Evolutionary conservation across 1,284 basidiomycete genomes (phyloP), one percentile per base, ranked within the genome.

Genomic region (Prillingera fragicola): DNA sequence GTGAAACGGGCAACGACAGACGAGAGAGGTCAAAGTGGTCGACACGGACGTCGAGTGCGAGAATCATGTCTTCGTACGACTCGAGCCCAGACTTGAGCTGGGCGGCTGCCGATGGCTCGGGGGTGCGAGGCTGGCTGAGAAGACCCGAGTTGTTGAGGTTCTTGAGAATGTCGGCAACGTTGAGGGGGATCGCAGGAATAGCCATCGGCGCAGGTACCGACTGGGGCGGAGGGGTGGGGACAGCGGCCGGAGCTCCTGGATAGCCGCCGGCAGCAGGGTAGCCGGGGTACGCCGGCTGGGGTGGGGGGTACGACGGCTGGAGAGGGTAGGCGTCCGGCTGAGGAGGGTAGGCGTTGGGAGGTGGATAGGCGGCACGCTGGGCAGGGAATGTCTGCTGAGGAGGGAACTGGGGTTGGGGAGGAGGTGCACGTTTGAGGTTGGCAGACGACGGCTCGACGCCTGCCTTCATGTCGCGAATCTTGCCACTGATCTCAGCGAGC

Each of bases 61-160:
- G 72, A 10, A 96, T 78, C 23, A 77, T 74, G 46, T 80, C 78
- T 54, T 86, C 78, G 66, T 95, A 92, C 15, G 76, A 75, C 28
- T 82, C 80, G 49, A 77, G 68, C 27, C 71, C 75, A 23, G 75
- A 63, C 54, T 74, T 47, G 3, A 49, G 32, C 46, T 48, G 6
- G 41, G 41, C 12, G 19, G 71, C 72, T 41, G 73, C 73, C 9
- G 63, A 67, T 4, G 74, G 72, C 5, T 76, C 70, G 5, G 69
- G 67, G 12, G 67, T 67, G 43, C 75, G 65, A 1, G 82, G 77
- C 26, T 80, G 78, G 43, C 73, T 54, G 44, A 56, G 38, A n/a
- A 56, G 33, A 21, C 64, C 65, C 0, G 62, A 56, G 34, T 48
- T 53, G 44, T 56, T 62, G 33, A 70, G 56, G 34, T 59, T 66